These are phyloP conservation scores for Cryptococcus hybrid DNA, from an alignment of 1,284 basidiomycete species.

Conservation along the genomic window DNA sequence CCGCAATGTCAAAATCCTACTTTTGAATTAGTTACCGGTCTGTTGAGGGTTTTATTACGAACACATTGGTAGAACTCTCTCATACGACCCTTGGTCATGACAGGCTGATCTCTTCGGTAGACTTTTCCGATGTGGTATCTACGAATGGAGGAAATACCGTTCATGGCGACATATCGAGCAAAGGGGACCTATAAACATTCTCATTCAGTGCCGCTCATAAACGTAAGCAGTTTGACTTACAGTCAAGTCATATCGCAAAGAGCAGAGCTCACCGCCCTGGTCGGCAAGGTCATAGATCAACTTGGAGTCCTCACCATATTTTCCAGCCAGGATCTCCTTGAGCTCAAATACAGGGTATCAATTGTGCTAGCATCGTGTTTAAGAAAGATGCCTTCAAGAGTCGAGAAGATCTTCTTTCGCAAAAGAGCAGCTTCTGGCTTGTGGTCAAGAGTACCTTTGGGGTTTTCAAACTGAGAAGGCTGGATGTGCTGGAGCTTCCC, in stretches of 20 bases:
- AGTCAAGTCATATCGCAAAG: constrained; percentile 93
- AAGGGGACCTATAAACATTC: constrained; percentile 64
- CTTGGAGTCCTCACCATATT: constrained; percentile 97
- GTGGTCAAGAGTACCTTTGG: constrained; percentile 92
- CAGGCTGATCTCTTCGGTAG: constrained; percentile 93
- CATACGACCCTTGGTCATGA: constrained; percentile 98
- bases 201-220: background rate
- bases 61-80: constrained; percentile 98
- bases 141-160: constrained; percentile 72
- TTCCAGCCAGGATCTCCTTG: constrained; percentile 91
- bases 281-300: constrained; percentile 98
- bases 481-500: constrained; percentile 4
- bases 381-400: constrained; percentile 85
- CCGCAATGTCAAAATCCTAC: constrained; percentile 95
- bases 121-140: constrained; percentile 98
- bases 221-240: constrained; percentile 48
- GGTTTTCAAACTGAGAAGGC: constrained; percentile 31
- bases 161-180: constrained; percentile 94
- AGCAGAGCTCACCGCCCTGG: constrained; percentile 97
- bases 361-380: constrained; percentile 88
- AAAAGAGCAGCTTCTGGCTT: constrained; percentile 89
- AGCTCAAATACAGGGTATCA: constrained; percentile 97
- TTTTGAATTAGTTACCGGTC: constrained; percentile 9
- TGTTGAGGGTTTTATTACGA: constrained; percentile 37
- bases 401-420: constrained; percentile 83